Percentiles rank a stretch among this genome's conserved stretches.
These are phyloP conservation scores for Fusarium dlaminii DNA, from an alignment of 2,329 filamentous ascomycete species.

Conservation along the genomic window DNA sequence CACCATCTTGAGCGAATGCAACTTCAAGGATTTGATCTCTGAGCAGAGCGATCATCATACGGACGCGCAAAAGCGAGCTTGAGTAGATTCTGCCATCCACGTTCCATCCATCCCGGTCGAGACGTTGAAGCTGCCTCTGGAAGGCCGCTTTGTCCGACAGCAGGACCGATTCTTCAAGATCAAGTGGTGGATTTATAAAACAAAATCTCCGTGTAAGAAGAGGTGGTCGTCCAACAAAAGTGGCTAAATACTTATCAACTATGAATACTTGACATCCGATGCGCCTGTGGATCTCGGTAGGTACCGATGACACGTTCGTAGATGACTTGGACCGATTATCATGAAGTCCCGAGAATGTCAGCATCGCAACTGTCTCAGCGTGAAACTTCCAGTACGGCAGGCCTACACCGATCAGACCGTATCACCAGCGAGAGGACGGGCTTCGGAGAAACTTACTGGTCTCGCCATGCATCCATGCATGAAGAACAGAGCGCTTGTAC, in stretches of 20 bases:
- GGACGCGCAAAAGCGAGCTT: neutral
- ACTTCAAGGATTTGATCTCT: neutral
- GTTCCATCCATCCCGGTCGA: neutral
- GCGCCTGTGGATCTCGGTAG: neutral
- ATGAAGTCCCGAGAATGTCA: neutral
- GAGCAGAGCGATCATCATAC: neutral
- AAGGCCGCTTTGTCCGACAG: neutral
- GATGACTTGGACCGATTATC: neutral
- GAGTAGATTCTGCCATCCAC: neutral
- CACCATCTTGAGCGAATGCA: neutral
- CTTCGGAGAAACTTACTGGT: too few relatives aligned
- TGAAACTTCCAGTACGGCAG: neutral
- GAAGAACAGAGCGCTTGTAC: neutral
- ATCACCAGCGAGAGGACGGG: too few relatives aligned
- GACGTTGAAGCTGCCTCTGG: fast-evolving
- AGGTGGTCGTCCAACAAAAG: neutral
- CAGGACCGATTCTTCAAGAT: neutral
- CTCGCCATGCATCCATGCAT: neutral
- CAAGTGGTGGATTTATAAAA: neutral
- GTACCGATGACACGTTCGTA: neutral
- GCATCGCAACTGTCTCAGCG: neutral
- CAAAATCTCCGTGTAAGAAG: neutral
- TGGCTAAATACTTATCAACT: neutral
- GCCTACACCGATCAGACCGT: neutral
- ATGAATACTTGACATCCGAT: neutral